Base-by-base conservation (phyloP, 345 rosid genomes). In the Gossypium herbaceum region DNA sequence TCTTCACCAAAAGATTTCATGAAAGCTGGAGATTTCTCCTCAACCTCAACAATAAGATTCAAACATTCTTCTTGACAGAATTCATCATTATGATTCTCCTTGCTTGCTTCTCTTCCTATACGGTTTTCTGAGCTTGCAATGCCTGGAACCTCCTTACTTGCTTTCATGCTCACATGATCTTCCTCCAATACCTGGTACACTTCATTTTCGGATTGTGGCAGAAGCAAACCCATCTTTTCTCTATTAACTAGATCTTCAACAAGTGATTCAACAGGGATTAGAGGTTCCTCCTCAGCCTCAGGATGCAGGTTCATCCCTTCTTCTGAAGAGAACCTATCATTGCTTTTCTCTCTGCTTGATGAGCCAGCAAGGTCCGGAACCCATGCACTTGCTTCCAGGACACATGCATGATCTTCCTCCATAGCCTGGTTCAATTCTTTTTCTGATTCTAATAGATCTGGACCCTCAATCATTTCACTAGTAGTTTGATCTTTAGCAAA, bases 171-270 rank as follows among this genome's bases (percentile, higher is more conserved):
- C 54, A 52, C 61, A 52, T 29, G 73, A 52, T 52, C 47, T 54
- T 52, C 73, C 61, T 34, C 61, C 61, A 70, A 29, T n/a, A n/a
- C 29, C 10, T n/a, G 25, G 0, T 20, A 62, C 70, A 71, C 17
- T 77, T 80, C 66, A 22, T 73, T 59, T 25, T 44, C 68, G 8
- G 45, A 68, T 15, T 25, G 22, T 1, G 3, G 20, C 41, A 68
- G 22, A 71, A 64, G n/a, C 60, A 68, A 73, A 76, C 20, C 77
- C 67, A 60, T 54, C 59, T 72, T 78, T 75, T 71, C 80, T 45
- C 57, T 51, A 77, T 75, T 64, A 57, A 57, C 62, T 72, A 62
- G 82, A 58, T 68, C 61, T 71, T 82, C 80, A 41, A n/a, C 39
- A 15, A 8, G 68, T 68, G 74, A 22, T 47, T 77, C 61, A 60